Percentiles rank a stretch among this genome's conserved stretches.
Conservation (phyloP, 192 early-diverging fungal genomes). For the Backusella circina region DNA sequence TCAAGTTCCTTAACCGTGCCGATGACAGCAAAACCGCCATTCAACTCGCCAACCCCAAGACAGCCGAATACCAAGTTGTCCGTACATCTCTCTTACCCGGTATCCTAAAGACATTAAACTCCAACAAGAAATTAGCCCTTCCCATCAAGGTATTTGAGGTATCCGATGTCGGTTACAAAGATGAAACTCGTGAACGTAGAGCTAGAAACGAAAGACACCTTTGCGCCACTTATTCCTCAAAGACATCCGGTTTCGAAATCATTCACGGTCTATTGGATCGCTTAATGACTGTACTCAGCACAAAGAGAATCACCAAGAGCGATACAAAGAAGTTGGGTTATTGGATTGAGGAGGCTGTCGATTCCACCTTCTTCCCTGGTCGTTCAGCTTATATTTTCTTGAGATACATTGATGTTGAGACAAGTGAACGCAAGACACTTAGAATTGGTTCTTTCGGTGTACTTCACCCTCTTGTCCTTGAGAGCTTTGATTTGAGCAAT, state of each 20-base stretch:
- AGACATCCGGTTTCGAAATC: slow-evolving; percentile 81
- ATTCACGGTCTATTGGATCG: slow-evolving; percentile 93
- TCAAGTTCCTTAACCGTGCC: slow-evolving; percentile 75
- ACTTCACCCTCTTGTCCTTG: slow-evolving; percentile 86
- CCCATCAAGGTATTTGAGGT: slow-evolving; percentile 97
- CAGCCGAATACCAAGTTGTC: slow-evolving; percentile 88
- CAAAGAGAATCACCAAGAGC: slow-evolving; percentile 42
- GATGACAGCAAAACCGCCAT: slow-evolving; percentile 82
- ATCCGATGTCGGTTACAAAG: slow-evolving; percentile 90
- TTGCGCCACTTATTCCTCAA: slow-evolving; percentile 81
- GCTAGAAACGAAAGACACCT: slow-evolving; percentile 87
- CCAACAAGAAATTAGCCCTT: slow-evolving; percentile 83
- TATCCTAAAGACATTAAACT: slow-evolving; percentile 86
- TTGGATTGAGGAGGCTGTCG: slow-evolving; percentile 76
- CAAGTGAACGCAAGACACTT: slow-evolving; percentile 26
- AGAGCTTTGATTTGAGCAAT: slow-evolving; percentile 79
- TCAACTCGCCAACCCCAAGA: slow-evolving; percentile 88
- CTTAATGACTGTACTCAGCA: slow-evolving; percentile 77
- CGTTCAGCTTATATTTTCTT: slow-evolving; percentile 86
- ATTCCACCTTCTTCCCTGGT: slow-evolving; percentile 87
- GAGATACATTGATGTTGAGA: slow-evolving; percentile 39
- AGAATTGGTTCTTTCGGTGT: slow-evolving; percentile 88
- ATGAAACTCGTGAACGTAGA: slow-evolving; percentile 74
- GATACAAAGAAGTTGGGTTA: slow-evolving; percentile 59
- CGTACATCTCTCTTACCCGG: slow-evolving; percentile 91